Evolutionary conservation across 352 stramenopile species (phyloP), one percentile per base, ranked within the genome.

Genomic region (Elongisporangium senticosum): DNA sequence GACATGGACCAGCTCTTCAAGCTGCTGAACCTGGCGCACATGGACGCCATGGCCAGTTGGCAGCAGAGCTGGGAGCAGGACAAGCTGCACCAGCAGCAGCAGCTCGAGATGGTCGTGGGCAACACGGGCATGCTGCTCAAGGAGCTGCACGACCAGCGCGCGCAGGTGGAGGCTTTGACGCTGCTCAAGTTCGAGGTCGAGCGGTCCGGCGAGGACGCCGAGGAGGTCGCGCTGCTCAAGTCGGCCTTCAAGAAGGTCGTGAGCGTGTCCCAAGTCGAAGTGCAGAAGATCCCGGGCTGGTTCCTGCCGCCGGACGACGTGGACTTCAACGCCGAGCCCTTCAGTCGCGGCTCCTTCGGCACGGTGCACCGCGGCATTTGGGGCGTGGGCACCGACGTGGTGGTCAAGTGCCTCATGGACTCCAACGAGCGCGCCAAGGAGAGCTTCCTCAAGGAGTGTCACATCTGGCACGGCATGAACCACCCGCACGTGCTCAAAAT

Each of bases 1-100:
- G 62, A 70, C 40, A 64, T 74, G 28, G 66, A 74, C 39, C 55
- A 65, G 8, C 63, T 74, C 23, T 70, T 67, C 48, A 64, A 59
- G 40, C 49, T 74, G 50, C 63, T 74, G 6, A 70, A 63, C 51
- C 51, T 68, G 7, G 50, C 49, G 10, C 62, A 70, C 49, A 65
- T 70, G 52, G 56, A 56, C 8, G 58, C 69, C 59, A 70, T 62
- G 59, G 47, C 51, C n/a, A 67, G 65, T 24, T 71, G 63, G 67
- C 62, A 61, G 19, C 15, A 60, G 14, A 51, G 68, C 22, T 74
- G 67, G 67, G 53, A 65, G 20, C 53, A 68, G 22, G 67, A 74
- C 53, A 28, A 40, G 4, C 24, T 22, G 7, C 17, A 3, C 33
- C 64, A 67, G 20, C 49, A 56, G 11, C 39, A 47, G 8, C 20